Conservation (phyloP, 371 early-diverging fungal species). For the Mortierella sp. region DNA sequence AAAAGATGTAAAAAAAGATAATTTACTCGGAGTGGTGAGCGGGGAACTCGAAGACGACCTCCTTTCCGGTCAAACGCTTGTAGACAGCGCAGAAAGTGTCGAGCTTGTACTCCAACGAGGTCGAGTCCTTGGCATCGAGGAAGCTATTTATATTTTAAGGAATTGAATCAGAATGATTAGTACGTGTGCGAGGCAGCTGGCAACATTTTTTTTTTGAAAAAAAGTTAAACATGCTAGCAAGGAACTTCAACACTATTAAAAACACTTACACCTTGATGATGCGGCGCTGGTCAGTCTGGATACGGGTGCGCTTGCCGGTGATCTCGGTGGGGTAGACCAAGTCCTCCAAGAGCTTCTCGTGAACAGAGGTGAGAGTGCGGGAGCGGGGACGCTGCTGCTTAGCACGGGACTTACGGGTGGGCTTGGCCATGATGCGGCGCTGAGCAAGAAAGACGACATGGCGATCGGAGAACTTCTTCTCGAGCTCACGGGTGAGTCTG, state of each 20-base stretch:
- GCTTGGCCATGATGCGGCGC: slow-evolving; percentile 96
- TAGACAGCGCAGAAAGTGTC: slow-evolving; percentile 97
- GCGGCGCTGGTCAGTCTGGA: slow-evolving; percentile 95
- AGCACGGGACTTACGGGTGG: slow-evolving; percentile 86
- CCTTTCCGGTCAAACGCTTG: slow-evolving; percentile 96
- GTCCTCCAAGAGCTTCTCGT: slow-evolving; percentile 96
- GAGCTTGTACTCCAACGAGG: slow-evolving; percentile 97
- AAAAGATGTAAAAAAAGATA: slow-evolving; percentile 32
- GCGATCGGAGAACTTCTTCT: slow-evolving; percentile 99
- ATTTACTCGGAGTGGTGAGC: slow-evolving; percentile 65
- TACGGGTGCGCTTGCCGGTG: slow-evolving; percentile 96
- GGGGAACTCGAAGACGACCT: slow-evolving; percentile 97
- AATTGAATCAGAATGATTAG: slow-evolving; percentile 58
- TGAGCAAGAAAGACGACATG: slow-evolving; percentile 97
- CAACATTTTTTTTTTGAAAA: too few species aligned
- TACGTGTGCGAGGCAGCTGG: too few species aligned
- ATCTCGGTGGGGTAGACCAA: slow-evolving; percentile 98
- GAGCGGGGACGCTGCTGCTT: slow-evolving; percentile 95
- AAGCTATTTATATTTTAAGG: slow-evolving; percentile 67
- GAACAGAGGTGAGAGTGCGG: slow-evolving; percentile 96
- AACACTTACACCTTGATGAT: slow-evolving; percentile 89
- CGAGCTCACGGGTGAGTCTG: slow-evolving; percentile 94
- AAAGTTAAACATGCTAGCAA: not conserved
- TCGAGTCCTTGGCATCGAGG: slow-evolving; percentile 97
- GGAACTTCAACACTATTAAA: not conserved